Evolutionary conservation across 208 protist genomes (phyloP).

Genomic region (Acanthamoeba healyi): DNA sequence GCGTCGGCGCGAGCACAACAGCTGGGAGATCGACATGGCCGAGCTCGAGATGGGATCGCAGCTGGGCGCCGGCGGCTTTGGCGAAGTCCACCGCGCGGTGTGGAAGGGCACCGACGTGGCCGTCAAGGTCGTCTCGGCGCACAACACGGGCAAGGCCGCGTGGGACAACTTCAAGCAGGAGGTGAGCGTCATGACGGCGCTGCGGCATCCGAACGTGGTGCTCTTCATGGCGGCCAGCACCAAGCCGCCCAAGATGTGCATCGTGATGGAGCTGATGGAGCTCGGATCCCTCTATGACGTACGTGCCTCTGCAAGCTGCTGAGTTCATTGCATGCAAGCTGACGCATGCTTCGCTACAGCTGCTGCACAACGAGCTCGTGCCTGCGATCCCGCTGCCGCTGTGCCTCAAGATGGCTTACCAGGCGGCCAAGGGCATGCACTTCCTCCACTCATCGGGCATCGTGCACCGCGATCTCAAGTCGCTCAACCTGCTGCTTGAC

Average conservation of each 20-base stretch:
- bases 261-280: constrained; percentile 68
- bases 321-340: not conserved
- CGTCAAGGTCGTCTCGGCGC: constrained; percentile 51
- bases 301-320: not conserved
- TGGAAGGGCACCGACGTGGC: constrained; percentile 73
- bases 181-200: constrained; percentile 81
- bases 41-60: constrained; percentile 46
- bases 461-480: constrained; percentile 55
- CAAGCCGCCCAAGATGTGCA: constrained; percentile 41
- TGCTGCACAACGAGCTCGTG: constrained; percentile 61
- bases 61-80: constrained; percentile 51
- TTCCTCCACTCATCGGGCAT: constrained; percentile 62
- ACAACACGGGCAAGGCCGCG: not conserved
- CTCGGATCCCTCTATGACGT: constrained; percentile 58
- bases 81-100: constrained; percentile 33
- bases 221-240: constrained; percentile 85
- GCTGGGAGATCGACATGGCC: constrained; percentile 64
- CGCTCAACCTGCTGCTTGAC: constrained; percentile 69
- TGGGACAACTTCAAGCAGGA: constrained; percentile 71
- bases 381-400: constrained; percentile 16
- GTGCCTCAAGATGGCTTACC: constrained; percentile 59
- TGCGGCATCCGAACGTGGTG: constrained; percentile 84
- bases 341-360: not conserved
- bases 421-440: constrained; percentile 61
- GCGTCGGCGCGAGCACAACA: not conserved